Conservation (phyloP, 192 early-diverging fungal species). For the Geosiphon pyriformis region DNA sequence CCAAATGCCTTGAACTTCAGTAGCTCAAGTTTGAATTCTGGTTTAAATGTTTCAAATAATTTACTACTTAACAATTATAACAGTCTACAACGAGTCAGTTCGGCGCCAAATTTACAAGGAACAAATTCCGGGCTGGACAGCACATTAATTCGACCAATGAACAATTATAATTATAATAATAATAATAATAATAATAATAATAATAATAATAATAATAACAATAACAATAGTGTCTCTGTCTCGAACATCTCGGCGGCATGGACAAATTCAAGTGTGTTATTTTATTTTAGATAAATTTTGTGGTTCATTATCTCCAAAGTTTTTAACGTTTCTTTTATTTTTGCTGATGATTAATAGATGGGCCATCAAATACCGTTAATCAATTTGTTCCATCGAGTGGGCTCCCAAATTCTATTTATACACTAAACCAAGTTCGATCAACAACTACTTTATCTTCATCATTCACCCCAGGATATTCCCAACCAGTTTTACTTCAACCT, state of each 20-base stretch:
- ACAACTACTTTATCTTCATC: slow-evolving; percentile 10
- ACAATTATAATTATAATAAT: too few species aligned
- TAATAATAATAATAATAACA: too few species aligned
- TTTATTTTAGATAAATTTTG: too few species aligned
- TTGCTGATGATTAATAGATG: too few species aligned
- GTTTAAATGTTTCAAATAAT: background rate
- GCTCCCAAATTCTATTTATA: background rate
- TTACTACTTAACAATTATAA: background rate
- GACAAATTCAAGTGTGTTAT: slow-evolving; percentile 4
- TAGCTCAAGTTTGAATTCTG: background rate
- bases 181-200: too few species aligned
- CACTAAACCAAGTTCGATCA: background rate
- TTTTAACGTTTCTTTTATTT: too few species aligned
- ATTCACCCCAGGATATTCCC: background rate
- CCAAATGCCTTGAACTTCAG: background rate
- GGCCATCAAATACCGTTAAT: too few species aligned
- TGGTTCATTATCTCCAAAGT: too few species aligned
- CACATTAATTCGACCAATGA: background rate
- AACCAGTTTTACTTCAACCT: background rate
- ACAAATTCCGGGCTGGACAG: background rate
- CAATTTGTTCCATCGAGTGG: background rate
- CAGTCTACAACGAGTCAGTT: background rate
- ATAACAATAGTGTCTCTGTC: background rate
- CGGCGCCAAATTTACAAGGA: background rate
- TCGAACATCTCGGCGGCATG: background rate